Evolutionary conservation across 345 rosid species (phyloP), one percentile per base, ranked within the genome.

Genomic region (Murraya paniculata): DNA sequence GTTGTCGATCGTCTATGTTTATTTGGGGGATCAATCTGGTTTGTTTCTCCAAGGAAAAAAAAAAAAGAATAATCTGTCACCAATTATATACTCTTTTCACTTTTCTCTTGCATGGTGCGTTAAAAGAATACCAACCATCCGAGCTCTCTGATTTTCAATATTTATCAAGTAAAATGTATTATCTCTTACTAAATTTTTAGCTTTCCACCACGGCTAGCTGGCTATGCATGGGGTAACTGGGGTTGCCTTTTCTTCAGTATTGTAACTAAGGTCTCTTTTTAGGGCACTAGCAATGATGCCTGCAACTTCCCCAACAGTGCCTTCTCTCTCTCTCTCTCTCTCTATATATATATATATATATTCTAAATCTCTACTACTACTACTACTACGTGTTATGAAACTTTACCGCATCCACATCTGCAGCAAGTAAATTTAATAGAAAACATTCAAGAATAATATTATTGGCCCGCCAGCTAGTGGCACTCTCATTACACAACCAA

Each of bases 201-300:
- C 30, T 30, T 30, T 13, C 16, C 31, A 28, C 27, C 9, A 50
- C 57, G 50, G 65, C 64, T 68, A 64, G 74, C 71, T 41, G 13
- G 68, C 58, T 62, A 25, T 66, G 35, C 71, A 75, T 39, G 64
- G 75, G 61, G 45, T n/a, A 30, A 19, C 33, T 61, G 64, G 75
- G 56, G 68, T 27, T 13, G 7, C 33, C 22, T 13, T 14, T 36
- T 30, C 61, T 24, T 36, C 64, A 50, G 64, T 10, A 55, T 27
- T 38, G 55, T 55, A 33, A 7, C 68, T 75, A 35, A 18, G 38
- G 8, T 31, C 28, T 50, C 71, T 76, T 84, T 81, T 75, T 64
- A 57, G 82, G 81, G 81, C 35, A 41, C 81, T 39, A 71, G 81
- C 81, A 76, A 82, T 83, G 73, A 83, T 83, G 82, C 79, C 80